Conservation (phyloP, 306 rosid species). For the Vigna trinervia region DNA sequence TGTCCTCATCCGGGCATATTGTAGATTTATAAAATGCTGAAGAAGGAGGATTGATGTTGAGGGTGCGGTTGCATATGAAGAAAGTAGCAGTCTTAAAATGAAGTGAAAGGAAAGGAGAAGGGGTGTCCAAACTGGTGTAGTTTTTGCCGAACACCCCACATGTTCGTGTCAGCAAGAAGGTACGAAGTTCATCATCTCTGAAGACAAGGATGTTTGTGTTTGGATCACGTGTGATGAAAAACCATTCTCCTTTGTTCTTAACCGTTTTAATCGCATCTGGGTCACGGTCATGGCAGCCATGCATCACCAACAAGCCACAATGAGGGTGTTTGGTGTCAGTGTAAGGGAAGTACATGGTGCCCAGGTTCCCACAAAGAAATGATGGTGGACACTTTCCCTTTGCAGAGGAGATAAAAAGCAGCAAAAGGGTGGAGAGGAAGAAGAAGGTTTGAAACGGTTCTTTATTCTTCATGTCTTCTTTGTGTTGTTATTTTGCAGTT, state of each 20-base stretch:
- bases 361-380: not conserved
- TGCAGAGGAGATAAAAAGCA: not conserved
- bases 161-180: not conserved
- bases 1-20: not conserved
- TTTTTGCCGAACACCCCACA: not conserved
- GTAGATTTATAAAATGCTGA: not conserved
- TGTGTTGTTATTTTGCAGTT: not conserved
- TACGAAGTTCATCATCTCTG: not conserved
- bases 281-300: not conserved
- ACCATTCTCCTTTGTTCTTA: not conserved
- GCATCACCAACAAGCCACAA: conserved; percentile 19
- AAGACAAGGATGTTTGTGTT: not conserved
- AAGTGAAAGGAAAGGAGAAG: not conserved
- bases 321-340: not conserved
- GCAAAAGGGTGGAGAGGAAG: not conserved
- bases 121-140: not conserved
- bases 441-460: not conserved
- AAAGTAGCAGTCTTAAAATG: not conserved
- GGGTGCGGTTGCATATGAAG: conserved; percentile 28
- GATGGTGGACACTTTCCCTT: not conserved
- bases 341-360: not conserved
- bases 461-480: not conserved
- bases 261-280: not conserved
- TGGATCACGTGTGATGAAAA: not conserved
- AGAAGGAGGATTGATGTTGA: not conserved